A percentile compares a stretch with the other conserved stretches of the same genome.
Evolutionary conservation across 2,329 filamentous ascomycete genomes (phyloP).

Genomic region (Neonectria hederae): DNA sequence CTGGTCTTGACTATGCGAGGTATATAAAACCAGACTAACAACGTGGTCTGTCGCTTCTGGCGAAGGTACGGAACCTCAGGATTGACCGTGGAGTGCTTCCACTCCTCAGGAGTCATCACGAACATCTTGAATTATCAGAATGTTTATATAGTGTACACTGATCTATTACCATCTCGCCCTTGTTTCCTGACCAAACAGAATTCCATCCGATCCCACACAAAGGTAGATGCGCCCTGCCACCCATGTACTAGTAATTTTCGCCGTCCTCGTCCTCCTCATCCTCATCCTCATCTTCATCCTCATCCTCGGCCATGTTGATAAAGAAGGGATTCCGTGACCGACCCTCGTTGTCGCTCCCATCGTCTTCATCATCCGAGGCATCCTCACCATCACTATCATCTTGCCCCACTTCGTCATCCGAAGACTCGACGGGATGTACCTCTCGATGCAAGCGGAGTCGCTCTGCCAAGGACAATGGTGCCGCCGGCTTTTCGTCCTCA

Average conservation of each 20-base stretch:
- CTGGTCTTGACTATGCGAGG: no score
- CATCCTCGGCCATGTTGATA: conserved; percentile 48
- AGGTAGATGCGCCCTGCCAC: neutral
- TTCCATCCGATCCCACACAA: conserved; percentile 3
- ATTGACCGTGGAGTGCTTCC: no score
- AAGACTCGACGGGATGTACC: conserved; percentile 7
- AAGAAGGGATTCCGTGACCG: conserved; percentile 40
- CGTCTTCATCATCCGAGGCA: conserved; percentile 28
- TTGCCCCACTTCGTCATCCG: conserved; percentile 20
- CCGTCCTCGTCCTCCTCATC: conserved; percentile 33
- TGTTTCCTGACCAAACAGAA: neutral
- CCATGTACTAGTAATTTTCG: conserved; percentile 30
- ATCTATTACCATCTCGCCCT: neutral
- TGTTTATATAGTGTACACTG: neutral
- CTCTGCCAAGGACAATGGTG: conserved; percentile 11
- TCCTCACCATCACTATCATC: conserved; percentile 31
- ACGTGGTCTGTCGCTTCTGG: conserved; percentile 22
- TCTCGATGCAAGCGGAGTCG: conserved; percentile 11
- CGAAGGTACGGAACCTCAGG: no score
- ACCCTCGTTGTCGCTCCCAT: conserved; percentile 35
- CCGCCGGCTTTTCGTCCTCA: conserved; percentile 15
- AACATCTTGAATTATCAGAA: neutral
- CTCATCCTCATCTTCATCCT: conserved; percentile 45
- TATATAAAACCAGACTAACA: no score
- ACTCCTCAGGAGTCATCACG: neutral